phyloP scores from a whole-genome alignment of 2,329 filamentous ascomycete genomes.

The Fusarium concolor region DNA sequence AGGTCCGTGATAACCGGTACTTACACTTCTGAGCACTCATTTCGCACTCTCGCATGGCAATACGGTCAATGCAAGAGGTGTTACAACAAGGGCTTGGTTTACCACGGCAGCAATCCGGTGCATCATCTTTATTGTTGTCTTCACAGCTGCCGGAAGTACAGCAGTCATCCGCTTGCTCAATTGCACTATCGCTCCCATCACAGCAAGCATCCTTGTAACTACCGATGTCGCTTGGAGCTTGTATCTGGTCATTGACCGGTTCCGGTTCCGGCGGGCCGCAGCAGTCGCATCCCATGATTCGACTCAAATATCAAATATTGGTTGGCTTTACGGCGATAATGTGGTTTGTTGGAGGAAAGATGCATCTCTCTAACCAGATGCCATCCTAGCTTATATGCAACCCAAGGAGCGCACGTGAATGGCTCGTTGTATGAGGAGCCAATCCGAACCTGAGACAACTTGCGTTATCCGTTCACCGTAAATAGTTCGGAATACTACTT shows the following conservation, averaged over 20 bases:
- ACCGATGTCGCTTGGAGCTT: background rate
- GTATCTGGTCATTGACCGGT: background rate
- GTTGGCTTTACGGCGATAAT: background rate
- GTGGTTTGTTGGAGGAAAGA: background rate
- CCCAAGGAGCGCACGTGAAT: conserved; percentile 23
- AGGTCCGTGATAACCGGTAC: background rate
- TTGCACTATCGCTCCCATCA: background rate
- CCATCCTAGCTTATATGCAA: conserved; percentile 4
- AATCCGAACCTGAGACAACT: background rate
- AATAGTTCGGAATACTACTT: background rate
- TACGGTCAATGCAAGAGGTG: conserved; percentile 55
- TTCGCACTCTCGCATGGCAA: conserved; percentile 58
- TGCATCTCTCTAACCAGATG: background rate
- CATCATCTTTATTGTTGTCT: background rate
- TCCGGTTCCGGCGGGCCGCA: conserved; percentile 26
- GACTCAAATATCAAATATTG: background rate
- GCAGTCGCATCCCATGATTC: conserved; percentile 32
- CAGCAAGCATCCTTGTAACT: conserved; percentile 23
- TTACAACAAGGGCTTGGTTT: conserved; percentile 58
- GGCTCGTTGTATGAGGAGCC: background rate
- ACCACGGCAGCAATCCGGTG: conserved; percentile 55
- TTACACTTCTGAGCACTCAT: conserved; percentile 18
- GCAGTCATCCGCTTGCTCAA: background rate
- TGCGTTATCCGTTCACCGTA: background rate
- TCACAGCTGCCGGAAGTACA: background rate